Evolutionary conservation across 352 stramenopile genomes (phyloP).

Genomic region (Phytopythium chamaehyphon): DNA sequence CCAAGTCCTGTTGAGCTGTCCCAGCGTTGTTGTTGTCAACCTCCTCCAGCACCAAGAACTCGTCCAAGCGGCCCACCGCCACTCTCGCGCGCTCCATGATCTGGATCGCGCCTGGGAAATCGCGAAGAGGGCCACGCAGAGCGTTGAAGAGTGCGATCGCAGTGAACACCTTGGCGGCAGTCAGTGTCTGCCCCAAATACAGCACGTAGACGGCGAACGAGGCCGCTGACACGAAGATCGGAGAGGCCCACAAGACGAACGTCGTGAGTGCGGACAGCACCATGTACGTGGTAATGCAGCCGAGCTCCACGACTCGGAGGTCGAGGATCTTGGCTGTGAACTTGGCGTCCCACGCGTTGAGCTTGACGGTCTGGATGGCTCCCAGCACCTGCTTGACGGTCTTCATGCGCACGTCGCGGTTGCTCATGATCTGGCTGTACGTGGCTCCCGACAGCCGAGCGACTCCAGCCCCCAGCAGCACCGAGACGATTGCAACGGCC

Average conservation of each 20-base stretch:
- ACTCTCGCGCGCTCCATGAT: slow-evolving; percentile 37
- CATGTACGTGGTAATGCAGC: slow-evolving; percentile 44
- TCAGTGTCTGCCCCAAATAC: slow-evolving; percentile 77
- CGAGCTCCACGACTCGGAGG: slow-evolving; percentile 75
- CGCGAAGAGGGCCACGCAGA: slow-evolving; percentile 30
- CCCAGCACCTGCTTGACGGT: slow-evolving; percentile 87
- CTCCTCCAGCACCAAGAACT: slow-evolving; percentile 27
- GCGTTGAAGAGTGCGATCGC: slow-evolving; percentile 17
- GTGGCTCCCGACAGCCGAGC: slow-evolving; percentile 30
- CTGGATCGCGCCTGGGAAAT: slow-evolving; percentile 32
- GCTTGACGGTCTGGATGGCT: slow-evolving; percentile 94
- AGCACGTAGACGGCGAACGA: slow-evolving; percentile 13
- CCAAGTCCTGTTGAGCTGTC: slow-evolving; percentile 5
- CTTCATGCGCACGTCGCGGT: slow-evolving; percentile 88
- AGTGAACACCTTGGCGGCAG: slow-evolving; percentile 27
- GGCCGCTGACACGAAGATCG: slow-evolving; percentile 16
- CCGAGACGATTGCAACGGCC: slow-evolving; percentile 20
- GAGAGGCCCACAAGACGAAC: slow-evolving; percentile 19
- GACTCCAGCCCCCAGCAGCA: slow-evolving; percentile 39
- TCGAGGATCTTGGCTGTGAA: slow-evolving; percentile 68
- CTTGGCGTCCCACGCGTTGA: slow-evolving; percentile 91
- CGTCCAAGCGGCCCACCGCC: slow-evolving; percentile 25
- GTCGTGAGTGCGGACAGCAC: slow-evolving; percentile 32
- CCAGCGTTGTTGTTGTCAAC: slow-evolving; percentile 15
- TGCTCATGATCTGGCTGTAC: slow-evolving; percentile 74